phyloP scores from a whole-genome alignment of 495 filamentous ascomycete genomes.

The Schizothecium vesticola region DNA sequence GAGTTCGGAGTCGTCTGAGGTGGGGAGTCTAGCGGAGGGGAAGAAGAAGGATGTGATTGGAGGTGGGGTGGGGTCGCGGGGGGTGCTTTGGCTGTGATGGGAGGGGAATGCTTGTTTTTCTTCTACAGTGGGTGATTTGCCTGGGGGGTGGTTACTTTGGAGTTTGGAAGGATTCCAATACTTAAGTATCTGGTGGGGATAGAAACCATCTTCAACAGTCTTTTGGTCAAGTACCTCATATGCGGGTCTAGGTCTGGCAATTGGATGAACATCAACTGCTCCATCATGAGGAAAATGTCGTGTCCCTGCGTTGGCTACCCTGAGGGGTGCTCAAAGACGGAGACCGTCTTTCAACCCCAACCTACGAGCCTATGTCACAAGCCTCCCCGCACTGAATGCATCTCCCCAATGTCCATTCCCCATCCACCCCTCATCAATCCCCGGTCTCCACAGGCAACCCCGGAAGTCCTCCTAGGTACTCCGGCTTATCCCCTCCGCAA shows the following conservation, averaged over 20 bases:
- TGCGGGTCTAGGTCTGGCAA: not conserved
- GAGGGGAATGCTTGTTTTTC: not conserved
- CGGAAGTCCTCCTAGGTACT: not conserved
- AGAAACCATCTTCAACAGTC: not conserved
- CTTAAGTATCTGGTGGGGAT: not conserved
- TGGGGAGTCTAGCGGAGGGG: not conserved
- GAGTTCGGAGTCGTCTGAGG: not conserved
- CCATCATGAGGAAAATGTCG: not conserved
- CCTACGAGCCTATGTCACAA: not conserved
- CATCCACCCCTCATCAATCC: not conserved
- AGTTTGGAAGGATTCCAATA: not conserved
- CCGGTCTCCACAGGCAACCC: not conserved
- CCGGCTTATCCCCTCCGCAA: not conserved
- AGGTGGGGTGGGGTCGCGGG: not conserved
- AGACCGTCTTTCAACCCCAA: not conserved
- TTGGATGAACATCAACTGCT: not conserved
- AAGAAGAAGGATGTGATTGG: not conserved
- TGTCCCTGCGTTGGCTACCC: not conserved
- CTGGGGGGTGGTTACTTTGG: not conserved
- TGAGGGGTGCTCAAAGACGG: not conserved
- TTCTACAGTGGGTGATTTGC: not conserved
- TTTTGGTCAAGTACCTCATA: not conserved
- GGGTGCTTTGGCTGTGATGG: not conserved
- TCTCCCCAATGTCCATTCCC: not conserved
- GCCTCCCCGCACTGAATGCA: not conserved